A percentile compares a stretch with the other conserved stretches of the same genome.
Evolutionary conservation across 2,329 filamentous ascomycete species (phyloP).

Genomic region (Cercospora nicotianae): DNA sequence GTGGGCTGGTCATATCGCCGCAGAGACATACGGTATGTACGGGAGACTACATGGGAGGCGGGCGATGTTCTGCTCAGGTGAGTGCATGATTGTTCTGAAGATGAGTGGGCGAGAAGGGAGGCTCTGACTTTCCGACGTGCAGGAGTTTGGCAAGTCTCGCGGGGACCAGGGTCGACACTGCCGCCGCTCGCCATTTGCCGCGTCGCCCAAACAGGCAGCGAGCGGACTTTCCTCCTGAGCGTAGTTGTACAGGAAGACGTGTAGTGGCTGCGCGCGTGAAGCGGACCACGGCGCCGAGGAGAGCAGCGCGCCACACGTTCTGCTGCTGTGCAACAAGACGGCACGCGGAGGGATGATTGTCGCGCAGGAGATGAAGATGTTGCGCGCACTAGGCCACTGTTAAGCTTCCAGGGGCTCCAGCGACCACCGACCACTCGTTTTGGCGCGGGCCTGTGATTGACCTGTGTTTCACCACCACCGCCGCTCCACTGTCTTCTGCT

Average conservation of each 20-base stretch:
- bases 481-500: neutral
- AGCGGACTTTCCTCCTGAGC: neutral
- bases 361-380: conserved; percentile 4
- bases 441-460: neutral
- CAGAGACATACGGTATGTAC: neutral
- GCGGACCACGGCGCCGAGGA: neutral
- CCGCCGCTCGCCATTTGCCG: neutral
- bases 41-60: neutral
- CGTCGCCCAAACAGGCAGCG: neutral
- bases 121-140: neutral
- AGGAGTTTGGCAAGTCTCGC: neutral
- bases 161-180: neutral
- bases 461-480: conserved; percentile 2
- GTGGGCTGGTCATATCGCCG: neutral
- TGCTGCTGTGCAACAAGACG: neutral
- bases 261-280: neutral
- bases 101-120: neutral
- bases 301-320: neutral
- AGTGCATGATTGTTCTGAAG: neutral
- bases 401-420: conserved; percentile 3
- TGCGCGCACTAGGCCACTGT: neutral
- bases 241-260: neutral
- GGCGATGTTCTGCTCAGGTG: neutral
- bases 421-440: neutral
- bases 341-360: neutral